Percentiles rank a stretch among this genome's conserved stretches.
phyloP scores from a whole-genome alignment of 169 alveolate species.

The Eimeria tenella region DNA sequence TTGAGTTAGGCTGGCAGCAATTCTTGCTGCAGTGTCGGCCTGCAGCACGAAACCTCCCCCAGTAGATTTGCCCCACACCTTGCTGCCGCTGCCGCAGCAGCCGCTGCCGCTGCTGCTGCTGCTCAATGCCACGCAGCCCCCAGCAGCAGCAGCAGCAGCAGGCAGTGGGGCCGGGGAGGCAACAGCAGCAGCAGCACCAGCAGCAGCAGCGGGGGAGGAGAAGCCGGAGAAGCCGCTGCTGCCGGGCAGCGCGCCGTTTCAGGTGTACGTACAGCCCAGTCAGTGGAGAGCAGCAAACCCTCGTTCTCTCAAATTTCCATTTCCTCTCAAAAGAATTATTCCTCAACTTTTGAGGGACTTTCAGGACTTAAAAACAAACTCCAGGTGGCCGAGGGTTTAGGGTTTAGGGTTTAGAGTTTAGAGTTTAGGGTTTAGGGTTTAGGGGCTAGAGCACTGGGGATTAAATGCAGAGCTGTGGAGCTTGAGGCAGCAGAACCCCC shows the following conservation, averaged over 20 bases:
- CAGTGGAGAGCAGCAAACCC: conserved; percentile 8
- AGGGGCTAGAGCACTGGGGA: background rate
- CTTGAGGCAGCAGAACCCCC: too few species aligned
- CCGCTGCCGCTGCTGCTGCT: conserved; percentile 4
- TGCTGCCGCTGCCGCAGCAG: background rate
- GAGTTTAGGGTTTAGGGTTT: conserved; percentile 54
- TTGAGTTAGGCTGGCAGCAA: background rate
- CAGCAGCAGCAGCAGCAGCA: conserved; percentile 39
- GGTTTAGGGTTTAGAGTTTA: conserved; percentile 31
- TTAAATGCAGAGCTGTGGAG: too few species aligned
- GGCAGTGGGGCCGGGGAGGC: background rate
- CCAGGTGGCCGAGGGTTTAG: background rate
- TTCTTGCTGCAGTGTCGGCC: conserved; percentile 22
- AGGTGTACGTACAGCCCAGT: conserved; percentile 42
- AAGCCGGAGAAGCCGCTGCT: background rate
- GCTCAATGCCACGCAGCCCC: background rate
- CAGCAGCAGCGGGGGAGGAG: conserved; percentile 27
- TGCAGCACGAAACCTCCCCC: conserved; percentile 42
- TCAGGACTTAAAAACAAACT: background rate
- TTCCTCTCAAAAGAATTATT: background rate
- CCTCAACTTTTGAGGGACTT: background rate
- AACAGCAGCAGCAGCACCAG: conserved; percentile 2
- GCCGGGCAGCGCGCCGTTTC: conserved; percentile 25
- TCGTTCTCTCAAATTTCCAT: background rate
- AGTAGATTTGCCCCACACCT: background rate